Base-by-base conservation (phyloP, 768 basidiomycete genomes). In the Lyophyllum semitale region DNA sequence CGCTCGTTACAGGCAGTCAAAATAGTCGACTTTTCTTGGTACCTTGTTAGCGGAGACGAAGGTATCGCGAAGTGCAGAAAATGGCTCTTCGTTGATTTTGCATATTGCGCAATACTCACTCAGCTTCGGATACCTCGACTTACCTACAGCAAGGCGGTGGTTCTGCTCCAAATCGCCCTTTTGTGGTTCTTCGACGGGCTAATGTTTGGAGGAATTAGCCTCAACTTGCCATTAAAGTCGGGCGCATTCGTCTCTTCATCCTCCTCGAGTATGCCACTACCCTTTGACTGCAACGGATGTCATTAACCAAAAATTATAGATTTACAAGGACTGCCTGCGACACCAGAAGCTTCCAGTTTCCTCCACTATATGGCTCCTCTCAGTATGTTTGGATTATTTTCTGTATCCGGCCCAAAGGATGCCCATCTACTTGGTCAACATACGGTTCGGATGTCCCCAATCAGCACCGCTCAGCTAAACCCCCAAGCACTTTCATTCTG, bases 401-500 rank as follows among this genome's bases (percentile, higher is more conserved):
- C 79, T 3, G 61, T 75, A 20, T 67, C 76, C 35, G 65, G 63
- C 17, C 65, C 70, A 1, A 76, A 73, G 37, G 87, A 90, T 58
- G 67, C 74, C 4, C 86, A 91, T 65, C 73, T 92, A 8, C 80
- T 86, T 29, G 95, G 95, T 30, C 88, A 94, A 68, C 93, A 95
- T 66, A 95, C 93, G 0, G 89, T 98, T 48, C 85, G 89, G 59
- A 88, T 95, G 82, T 92, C 93, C 0, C 95, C 95, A 9, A 93
- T 93, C 63, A 93, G 94, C 68, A 97, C 95, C 2, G 95, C 95
- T 4, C 87, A 88, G 20, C 77, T 98, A 41, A 95, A 96, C 62
- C 93, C 92, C 11, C 77, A 87, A 55, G 77, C 73, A 13, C 77
- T 84, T 48, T 84, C 84, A 3, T 95, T 87, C 67, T 96, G 93